Percentiles rank a stretch among this genome's conserved stretches.
phyloP scores from a whole-genome alignment of 164 flowering plant genomes.

The Santalum album region DNA sequence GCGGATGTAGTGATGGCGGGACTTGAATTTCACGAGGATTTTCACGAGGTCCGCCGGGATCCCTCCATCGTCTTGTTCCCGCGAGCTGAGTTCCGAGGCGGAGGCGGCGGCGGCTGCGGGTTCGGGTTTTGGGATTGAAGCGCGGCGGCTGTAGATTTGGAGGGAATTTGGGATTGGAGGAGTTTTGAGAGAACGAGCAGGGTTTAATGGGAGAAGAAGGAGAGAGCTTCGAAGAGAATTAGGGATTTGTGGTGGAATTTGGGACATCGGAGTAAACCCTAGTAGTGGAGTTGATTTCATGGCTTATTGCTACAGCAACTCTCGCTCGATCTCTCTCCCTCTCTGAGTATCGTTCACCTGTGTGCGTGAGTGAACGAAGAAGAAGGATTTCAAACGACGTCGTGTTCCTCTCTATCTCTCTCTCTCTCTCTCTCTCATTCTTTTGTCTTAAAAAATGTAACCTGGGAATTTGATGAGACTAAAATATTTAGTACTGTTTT shows the following conservation, averaged over 20 bases:
- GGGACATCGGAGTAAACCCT: constrained; percentile 1
- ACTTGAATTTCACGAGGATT: constrained; percentile 58
- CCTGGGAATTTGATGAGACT: too few species aligned
- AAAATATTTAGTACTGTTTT: too few species aligned
- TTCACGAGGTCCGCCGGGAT: constrained; percentile 54
- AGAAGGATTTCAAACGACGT: too few species aligned
- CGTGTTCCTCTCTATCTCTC: too few species aligned
- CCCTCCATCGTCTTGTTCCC: constrained; percentile 36
- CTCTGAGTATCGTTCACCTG: too few species aligned
- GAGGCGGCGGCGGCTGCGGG: constrained; percentile 3
- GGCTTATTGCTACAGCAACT: too few species aligned
- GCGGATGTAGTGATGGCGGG: constrained; percentile 66
- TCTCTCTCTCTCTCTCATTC: too few species aligned
- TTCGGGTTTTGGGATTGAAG: background rate
- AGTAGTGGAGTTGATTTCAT: constrained; percentile 8
- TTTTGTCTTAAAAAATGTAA: too few species aligned
- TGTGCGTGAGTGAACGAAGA: too few species aligned
- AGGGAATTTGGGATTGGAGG: background rate
- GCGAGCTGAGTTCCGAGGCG: background rate
- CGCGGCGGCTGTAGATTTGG: constrained; percentile 4
- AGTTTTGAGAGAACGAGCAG: background rate
- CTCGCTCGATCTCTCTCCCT: too few species aligned
- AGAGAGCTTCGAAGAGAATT: constrained; percentile 10
- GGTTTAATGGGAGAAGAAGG: constrained; percentile 5
- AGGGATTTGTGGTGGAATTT: constrained; percentile 12